Base-by-base conservation (phyloP, 176 grass and related monocot genomes). In the Hyparrhenia diplandra region DNA sequence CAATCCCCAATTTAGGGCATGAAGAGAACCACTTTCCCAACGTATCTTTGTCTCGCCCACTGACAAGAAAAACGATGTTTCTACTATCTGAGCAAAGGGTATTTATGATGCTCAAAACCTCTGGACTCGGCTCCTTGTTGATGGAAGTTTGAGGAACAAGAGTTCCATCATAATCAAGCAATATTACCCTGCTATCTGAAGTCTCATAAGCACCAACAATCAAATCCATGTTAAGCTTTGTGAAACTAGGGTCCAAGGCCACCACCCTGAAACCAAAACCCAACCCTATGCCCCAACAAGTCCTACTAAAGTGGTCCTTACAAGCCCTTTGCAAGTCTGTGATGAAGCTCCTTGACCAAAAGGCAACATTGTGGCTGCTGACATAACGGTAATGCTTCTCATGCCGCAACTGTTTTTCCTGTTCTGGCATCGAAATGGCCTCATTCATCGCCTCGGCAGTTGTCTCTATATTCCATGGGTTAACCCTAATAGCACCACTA, bases 191-290 rank as follows among this genome's bases (percentile, higher is more conserved):
- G 66, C 86, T 88, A 28, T 90, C 83, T 18, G 90, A 83, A 31
- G 69, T 84, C 51, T 96, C 89, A 54, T 96, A 99, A 30, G 89
- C 79, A 43, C 83, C 75, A 34, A 96, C 80, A 71, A 99, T 96
- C 46, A 80, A 73, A 83, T 99, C 97, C 85, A 96, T 82, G 40
- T 77, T 93, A 62, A 99, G 90, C 77, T 99, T 99, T 35, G 90
- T 93, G 77, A 99, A 99, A 77, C 92, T 90, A 28, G 93, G 76
- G 64, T 96, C 97, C 11, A 99, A 86, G 18, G 97, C 97, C 18
- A 99, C 97, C 32, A 99, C 97, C 82, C 97, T 87, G 76, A 99
- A 99, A 63, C 97, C 91, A 55, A 99, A 95, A 46, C 97, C 97
- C 80, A 99, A 78, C 8, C 97, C 97, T 43, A 96, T 99, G 28